A percentile compares a stretch with the other conserved stretches of the same genome.
Conservation (phyloP, 495 filamentous ascomycete species). For the Penicillium soppii region DNA sequence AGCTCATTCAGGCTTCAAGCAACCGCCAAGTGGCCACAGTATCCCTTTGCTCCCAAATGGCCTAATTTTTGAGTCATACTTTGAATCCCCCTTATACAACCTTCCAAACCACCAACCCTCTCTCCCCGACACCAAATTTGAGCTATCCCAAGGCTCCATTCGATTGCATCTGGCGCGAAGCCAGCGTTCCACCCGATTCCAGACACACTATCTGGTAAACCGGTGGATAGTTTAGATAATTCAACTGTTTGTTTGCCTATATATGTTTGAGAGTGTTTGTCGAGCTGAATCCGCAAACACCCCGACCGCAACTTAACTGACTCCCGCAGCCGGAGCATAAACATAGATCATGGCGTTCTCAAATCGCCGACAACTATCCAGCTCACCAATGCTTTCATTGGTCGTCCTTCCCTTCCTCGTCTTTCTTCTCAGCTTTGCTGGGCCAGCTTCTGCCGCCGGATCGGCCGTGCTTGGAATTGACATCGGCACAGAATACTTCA, state of each 20-base stretch:
- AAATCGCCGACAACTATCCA: conserved; percentile 43
- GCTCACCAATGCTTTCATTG: conserved; percentile 39
- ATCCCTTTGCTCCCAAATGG: conserved; percentile 25
- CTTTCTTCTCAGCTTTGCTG: conserved; percentile 57
- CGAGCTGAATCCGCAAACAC: neutral
- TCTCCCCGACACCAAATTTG: conserved; percentile 2
- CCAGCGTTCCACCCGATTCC: conserved; percentile 17
- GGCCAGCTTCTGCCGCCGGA: conserved; percentile 57
- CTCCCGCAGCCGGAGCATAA: conserved; percentile 22
- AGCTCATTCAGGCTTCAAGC: conserved; percentile 28
- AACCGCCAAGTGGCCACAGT: conserved; percentile 39
- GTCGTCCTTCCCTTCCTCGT: conserved; percentile 45
- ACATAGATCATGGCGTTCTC: conserved; percentile 51
- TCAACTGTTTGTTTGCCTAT: conserved; percentile 2
- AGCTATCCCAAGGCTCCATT: conserved; percentile 15
- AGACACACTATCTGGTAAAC: conserved; percentile 16
- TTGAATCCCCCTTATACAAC: neutral
- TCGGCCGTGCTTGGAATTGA: conserved; percentile 88
- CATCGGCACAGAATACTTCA: conserved; percentile 95
- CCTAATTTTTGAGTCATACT: conserved; percentile 11
- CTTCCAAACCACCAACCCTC: neutral
- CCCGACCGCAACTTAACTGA: conserved; percentile 8
- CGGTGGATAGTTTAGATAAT: conserved; percentile 9
- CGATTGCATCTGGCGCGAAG: conserved; percentile 17
- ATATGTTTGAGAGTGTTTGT: conserved; percentile 8